Percentiles rank a stretch among this genome's conserved stretches.
Conservation (phyloP, 495 filamentous ascomycete species). For the Recurvomyces mirabilis region DNA sequence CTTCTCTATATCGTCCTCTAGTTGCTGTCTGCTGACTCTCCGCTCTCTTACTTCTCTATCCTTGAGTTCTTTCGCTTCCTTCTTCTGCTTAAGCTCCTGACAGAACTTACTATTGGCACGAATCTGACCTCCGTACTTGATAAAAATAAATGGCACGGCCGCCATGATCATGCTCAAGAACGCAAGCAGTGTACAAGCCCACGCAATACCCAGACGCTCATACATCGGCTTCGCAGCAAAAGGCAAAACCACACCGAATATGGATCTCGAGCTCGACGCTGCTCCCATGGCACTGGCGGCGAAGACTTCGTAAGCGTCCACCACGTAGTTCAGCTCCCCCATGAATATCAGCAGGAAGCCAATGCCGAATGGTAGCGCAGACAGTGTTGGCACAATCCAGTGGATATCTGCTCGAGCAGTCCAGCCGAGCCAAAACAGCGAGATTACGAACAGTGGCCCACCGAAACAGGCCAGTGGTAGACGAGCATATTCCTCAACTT, state of each 20-base stretch:
- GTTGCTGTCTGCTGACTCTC: neutral
- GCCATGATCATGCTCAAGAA: slow-evolving; percentile 29
- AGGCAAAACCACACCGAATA: slow-evolving; percentile 53
- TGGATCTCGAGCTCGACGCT: slow-evolving; percentile 45
- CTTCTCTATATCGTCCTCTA: slow-evolving; percentile 6
- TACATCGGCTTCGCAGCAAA: slow-evolving; percentile 34
- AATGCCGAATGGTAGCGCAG: slow-evolving; percentile 56
- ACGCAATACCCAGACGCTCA: slow-evolving; percentile 27
- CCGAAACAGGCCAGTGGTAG: slow-evolving; percentile 57
- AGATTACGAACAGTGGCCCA: slow-evolving; percentile 48
- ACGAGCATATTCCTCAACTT: slow-evolving; percentile 48
- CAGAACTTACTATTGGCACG: slow-evolving; percentile 32
- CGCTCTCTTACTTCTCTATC: neutral
- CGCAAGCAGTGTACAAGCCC: slow-evolving; percentile 32
- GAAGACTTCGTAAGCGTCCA: slow-evolving; percentile 65
- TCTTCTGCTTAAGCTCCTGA: slow-evolving; percentile 26
- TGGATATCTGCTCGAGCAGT: slow-evolving; percentile 35
- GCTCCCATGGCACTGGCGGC: slow-evolving; percentile 62
- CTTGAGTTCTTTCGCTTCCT: slow-evolving; percentile 6
- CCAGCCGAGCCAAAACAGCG: slow-evolving; percentile 57
- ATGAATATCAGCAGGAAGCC: slow-evolving; percentile 59
- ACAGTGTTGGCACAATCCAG: slow-evolving; percentile 53
- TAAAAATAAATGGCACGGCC: slow-evolving; percentile 33
- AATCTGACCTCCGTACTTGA: slow-evolving; percentile 28
- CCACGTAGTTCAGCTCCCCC: slow-evolving; percentile 59